Base-by-base conservation (phyloP, 2,329 filamentous ascomycete species). In the Curvularia sp. region DNA sequence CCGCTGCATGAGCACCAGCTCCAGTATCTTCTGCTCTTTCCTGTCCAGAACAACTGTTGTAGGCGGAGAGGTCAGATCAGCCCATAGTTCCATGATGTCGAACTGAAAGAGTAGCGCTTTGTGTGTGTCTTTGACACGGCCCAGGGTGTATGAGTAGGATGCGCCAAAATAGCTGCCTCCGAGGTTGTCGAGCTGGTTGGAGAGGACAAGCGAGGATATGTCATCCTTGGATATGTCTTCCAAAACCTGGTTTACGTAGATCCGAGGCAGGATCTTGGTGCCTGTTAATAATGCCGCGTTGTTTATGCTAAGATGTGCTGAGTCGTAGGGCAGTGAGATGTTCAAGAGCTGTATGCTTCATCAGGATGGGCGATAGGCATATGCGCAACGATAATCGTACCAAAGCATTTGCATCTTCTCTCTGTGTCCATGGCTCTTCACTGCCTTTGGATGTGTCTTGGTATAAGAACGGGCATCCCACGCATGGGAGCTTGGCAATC, bases 401-500 rank as follows among this genome's bases (percentile, higher is more conserved):
- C 49, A 76, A 53, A 51, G 69, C 69, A 49, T 72, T 76, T 5
- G 67, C 54, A 46, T 75, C 70, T 18, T 65, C 57, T 30, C 65
- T 65, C 43, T 65, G 51, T 24, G 53, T 54, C 74, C 74, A 76
- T 4, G 63, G 61, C 39, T 60, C 66, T 48, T 72, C 52, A 9
- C 46, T 58, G 20, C 69, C 71, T 26, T 63, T 52, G 0, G 69
- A 71, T 1, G 67, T 69, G 55, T 74, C 72, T 43, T 75, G 71
- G 42, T 68, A 70, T 24, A 76, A 48, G 41, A 71, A 75, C 4
- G 74, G 73, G 57, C 74, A 76, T 26, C 63, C 71, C n/a, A 63
- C 30, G 46, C 73, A 76, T 9, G 72, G 72, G 6, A 76, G 54
- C 54, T 75, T 76, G 51, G 69, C 72, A 43, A 76, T 67, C 53